Base-by-base conservation (phyloP, 208 protist species). In the Novymonas esmeraldas region DNA sequence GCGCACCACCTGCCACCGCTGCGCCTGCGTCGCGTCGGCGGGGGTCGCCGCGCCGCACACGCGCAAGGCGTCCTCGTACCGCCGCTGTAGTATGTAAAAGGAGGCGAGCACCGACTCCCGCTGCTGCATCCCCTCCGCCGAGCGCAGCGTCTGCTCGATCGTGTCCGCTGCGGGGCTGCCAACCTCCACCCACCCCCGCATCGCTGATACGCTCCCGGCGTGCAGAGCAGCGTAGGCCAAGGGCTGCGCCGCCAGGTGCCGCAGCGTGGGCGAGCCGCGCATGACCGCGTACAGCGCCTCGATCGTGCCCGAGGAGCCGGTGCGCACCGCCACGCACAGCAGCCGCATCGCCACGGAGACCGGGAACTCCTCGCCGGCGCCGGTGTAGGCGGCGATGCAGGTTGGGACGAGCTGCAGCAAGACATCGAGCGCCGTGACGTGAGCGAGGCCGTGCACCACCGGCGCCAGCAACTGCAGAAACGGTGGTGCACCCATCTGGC, bases 31-130 rank as follows among this genome's bases (percentile, higher is more conserved):
- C 0, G 76, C 52, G 38, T 73, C 60, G 11, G 67, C 57, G 42
- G 62, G 59, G 2, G 74, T 69, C 33, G 85, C 73, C 4, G 70
- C 24, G 20, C 76, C 63, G 60, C 84, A 90, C 46, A 86, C 73
- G 11, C 69, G 52, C 39, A 89, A 58, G 2, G 87, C 84, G 18
- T 93, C 87, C 22, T 79, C 79, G 70, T 88, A 93, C 34, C 87
- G 81, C 55, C 81, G 87, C 59, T 81, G 76, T 7, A 90, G 73
- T 49, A 85, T 78, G 66, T 90, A 89, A 45, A 89, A 93, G 29
- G 77, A 62, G 52, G 90, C 68, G 0, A 84, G 76, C 50, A 87
- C 50, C 34, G 70, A 28, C 28, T 90, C 76, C n/a, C 73, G 56
- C 52, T 60, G 73, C 7, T 28, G 54, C 22, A 70, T 36, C 45